Conservation (phyloP, 768 basidiomycete genomes). For the Boletus coccyginus region DNA sequence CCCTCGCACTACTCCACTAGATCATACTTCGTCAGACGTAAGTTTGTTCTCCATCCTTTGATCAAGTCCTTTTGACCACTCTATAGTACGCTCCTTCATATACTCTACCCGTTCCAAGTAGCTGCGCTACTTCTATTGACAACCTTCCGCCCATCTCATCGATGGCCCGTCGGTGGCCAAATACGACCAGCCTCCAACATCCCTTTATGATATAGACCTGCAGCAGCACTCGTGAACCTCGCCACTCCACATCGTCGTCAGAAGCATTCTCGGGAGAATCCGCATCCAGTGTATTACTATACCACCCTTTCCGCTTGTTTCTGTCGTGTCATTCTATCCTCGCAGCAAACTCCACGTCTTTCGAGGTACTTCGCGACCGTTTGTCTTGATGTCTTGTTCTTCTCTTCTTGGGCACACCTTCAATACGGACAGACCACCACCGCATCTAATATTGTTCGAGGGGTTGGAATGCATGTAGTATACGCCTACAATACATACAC, state of each 20-base stretch:
- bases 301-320: not conserved
- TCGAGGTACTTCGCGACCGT: not conserved
- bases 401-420: conserved; percentile 28
- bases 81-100: conserved; percentile 24
- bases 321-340: conserved; percentile 12
- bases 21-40: conserved; percentile 27
- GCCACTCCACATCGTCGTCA: conserved; percentile 2
- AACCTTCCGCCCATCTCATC: conserved; percentile 35
- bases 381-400: conserved; percentile 30
- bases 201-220: conserved; percentile 34
- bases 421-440: conserved; percentile 22
- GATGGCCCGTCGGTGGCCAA: conserved; percentile 37
- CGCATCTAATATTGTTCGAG: conserved; percentile 21
- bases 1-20: conserved; percentile 25
- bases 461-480: conserved; percentile 36
- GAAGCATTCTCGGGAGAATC: conserved; percentile 5
- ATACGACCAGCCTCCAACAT: conserved; percentile 30
- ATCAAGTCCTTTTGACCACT: conserved; percentile 3
- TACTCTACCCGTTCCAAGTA: conserved; percentile 23
- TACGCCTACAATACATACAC: conserved; percentile 28
- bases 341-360: not conserved
- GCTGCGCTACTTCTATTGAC: conserved; percentile 31
- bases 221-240: conserved; percentile 4
- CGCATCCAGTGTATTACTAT: conserved; percentile 16
- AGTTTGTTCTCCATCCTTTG: not conserved